Evolutionary conservation across 139 green algal species (phyloP).

Genomic region (Protoeuglena noctilucae): DNA sequence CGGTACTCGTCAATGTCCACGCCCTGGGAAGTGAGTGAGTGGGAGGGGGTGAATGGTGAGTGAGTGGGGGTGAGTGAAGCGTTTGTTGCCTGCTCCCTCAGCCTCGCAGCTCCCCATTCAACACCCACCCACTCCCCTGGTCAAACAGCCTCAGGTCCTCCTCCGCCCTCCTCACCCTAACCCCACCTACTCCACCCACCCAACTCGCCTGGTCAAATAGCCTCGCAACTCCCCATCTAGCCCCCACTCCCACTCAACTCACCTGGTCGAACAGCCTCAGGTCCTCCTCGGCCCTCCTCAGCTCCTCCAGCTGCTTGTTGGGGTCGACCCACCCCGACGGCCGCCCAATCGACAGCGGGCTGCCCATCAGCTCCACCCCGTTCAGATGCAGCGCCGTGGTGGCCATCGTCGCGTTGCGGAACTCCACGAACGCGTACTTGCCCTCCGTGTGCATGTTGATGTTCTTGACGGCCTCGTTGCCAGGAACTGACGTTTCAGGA

Average conservation of each 20-base stretch:
- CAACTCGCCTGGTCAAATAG: too few relatives aligned
- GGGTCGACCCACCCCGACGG: neutral
- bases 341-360: neutral
- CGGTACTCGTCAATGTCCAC: neutral
- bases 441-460: slow-evolving; percentile 5
- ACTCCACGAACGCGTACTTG: slow-evolving; percentile 8
- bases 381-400: slow-evolving; percentile 2
- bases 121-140: too few relatives aligned
- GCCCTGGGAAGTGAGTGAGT: too few relatives aligned
- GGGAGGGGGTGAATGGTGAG: too few relatives aligned
- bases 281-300: neutral
- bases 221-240: too few relatives aligned
- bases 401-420: neutral
- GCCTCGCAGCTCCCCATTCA: too few relatives aligned
- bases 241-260: too few relatives aligned
- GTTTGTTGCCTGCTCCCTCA: too few relatives aligned
- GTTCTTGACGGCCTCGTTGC: neutral
- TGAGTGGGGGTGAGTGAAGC: too few relatives aligned
- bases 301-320: neutral
- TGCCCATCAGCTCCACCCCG: neutral
- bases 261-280: neutral
- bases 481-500: neutral
- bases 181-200: too few relatives aligned
- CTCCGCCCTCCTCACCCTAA: too few relatives aligned
- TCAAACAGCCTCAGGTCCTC: too few relatives aligned